Evolutionary conservation across 1,284 basidiomycete species (phyloP), one percentile per base, ranked within the genome.

Genomic region (Ceratobasidium sp.): DNA sequence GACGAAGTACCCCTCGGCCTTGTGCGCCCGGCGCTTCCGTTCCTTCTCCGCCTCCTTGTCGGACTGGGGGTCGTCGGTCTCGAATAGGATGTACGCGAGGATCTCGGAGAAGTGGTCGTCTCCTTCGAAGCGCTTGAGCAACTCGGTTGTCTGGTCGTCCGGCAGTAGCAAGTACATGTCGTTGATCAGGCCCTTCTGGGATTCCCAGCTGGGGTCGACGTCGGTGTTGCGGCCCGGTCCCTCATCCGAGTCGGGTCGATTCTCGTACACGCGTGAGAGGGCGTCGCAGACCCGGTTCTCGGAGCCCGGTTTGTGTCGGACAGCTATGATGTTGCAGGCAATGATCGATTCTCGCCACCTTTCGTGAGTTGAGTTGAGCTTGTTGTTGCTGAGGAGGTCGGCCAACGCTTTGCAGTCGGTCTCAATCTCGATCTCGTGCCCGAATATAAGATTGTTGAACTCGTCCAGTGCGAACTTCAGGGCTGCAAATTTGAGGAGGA

Each of bases 401-500:
- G 66, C 46, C 0, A 82, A 77, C 12, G 79, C 81, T 54, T 81
- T 78, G 67, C 80, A 81, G 69, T 81, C 80, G 0, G 81, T 82
- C 23, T 74, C 71, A 30, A 82, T 57, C n/a, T 80, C 80, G 46
- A 77, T 82, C 10, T 71, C 76, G 6, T 65, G 76, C 1, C 79
- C 80, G 35, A 54, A 79, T 12, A 81, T 79, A n/a, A 71, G 50
- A 14, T 77, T 50, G 2, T 79, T 65, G 52, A 79, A 81, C 55
- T 81, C 77, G 27, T 79, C 81, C 12, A 81, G n/a, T 20, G 73
- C 80, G 41, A 79, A 81, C 67, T 82, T 81, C 14, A 81, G 77
- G 2, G 78, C 77, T 1, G 76, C 80, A 54, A 81, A 80, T 70
- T 81, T 80, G 1, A 81, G 78, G 1, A 80, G 65, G 48, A 78